phyloP scores from a whole-genome alignment of 768 basidiomycete genomes.

The Rhodotorula babjevae region DNA sequence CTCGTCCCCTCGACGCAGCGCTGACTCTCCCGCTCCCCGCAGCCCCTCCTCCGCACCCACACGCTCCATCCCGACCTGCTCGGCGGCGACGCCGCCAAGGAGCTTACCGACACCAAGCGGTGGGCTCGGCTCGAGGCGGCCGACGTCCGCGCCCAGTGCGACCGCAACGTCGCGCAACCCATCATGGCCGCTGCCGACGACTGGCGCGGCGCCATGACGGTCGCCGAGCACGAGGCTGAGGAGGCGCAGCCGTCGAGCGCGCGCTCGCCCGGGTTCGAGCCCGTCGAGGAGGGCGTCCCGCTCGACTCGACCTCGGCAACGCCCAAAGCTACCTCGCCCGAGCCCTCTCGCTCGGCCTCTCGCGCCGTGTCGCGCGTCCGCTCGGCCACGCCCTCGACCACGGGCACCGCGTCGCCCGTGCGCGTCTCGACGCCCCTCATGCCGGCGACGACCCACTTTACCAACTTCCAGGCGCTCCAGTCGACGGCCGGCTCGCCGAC shows the following conservation, averaged over 20 bases:
- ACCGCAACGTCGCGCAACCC: conserved; percentile 65
- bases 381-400: neutral
- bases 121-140: conserved; percentile 61
- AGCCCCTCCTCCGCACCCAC: conserved; percentile 68
- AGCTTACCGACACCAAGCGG: conserved; percentile 61
- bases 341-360: conserved; percentile 2
- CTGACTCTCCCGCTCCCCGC: conserved; percentile 2
- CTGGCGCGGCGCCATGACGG: conserved; percentile 36
- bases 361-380: conserved; percentile 14
- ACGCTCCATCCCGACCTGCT: conserved; percentile 70
- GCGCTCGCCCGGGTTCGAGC: conserved; percentile 20
- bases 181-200: conserved; percentile 55
- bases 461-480: conserved; percentile 36
- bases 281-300: neutral
- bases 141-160: conserved; percentile 60
- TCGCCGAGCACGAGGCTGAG: neutral
- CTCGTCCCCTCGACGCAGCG: too few relatives aligned
- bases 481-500: neutral
- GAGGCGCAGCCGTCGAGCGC: too few relatives aligned
- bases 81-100: conserved; percentile 60
- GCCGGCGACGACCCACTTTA: conserved; percentile 32
- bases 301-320: conserved; percentile 11
- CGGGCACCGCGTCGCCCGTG: conserved; percentile 9
- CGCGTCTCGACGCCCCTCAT: conserved; percentile 23
- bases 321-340: conserved; percentile 1